Evolutionary conservation across 352 stramenopile species (phyloP), one percentile per base, ranked within the genome.

Genomic region (Pilasporangium apinafurcum): DNA sequence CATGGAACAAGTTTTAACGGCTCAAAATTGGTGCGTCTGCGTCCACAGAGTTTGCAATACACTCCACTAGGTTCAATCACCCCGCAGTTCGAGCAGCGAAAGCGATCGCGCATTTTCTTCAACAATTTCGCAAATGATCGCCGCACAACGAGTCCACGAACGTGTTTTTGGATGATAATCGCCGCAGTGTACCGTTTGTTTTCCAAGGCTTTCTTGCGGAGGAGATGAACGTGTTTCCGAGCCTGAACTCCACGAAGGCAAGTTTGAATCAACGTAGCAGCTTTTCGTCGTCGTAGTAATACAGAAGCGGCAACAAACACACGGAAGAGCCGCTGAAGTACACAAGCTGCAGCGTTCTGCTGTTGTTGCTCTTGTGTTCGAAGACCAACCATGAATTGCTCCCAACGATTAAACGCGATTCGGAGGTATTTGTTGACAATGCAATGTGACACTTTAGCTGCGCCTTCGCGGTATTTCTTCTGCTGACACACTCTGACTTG

Each of bases 11-110:
- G 51, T 32, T 53, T 25, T 21, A 60, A 26, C 8, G 56, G 28
- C 7, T 56, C 56, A 29, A 69, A 68, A 10, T 50, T 62, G 25
- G 53, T 60, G 8, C 71, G 63, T 5, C 63, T 51, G 1, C 70
- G 60, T n/a, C 74, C 74, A 36, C 74, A 86, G 16, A 68, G 62
- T 41, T 86, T 86, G 55, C 74, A 86, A 53, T 86, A 86, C 2
- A 55, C 38, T 4, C 65, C 74, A 26, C 70, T 56, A 6, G 74
- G 70, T 30, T 86, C 74, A 20, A 84, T 51, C 21, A 66, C 55
- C 0, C 74, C 68, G 36, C 74, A 86, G 44, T 86, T 86, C 3
- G 34, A 24, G 28, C 74, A 86, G 9, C 52, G 39, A 12, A 86
- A 86, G 14, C 70, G 58, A 20, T 84, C 60, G 17, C 66, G 55